Base-by-base conservation (phyloP, 805 yeast genomes). In the Candida hungchunana region DNA sequence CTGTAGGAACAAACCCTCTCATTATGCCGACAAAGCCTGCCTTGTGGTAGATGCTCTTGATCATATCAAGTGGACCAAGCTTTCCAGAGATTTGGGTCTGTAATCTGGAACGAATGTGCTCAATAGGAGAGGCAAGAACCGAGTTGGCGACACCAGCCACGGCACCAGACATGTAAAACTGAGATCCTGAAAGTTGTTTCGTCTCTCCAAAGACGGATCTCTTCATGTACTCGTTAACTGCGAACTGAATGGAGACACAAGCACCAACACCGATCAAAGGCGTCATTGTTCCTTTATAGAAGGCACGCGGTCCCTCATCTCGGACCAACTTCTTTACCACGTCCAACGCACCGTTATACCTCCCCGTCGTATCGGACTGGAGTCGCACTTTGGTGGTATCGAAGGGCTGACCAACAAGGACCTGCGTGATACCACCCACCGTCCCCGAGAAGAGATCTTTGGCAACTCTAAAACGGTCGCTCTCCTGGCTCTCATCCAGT, bases 221-320 rank as follows among this genome's bases (percentile, higher is more conserved):
- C 63, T 93, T 93, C 96, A 90, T 87, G 53, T 72, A 82, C 60
- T 93, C 97, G 55, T 89, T 89, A 24, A 87, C 95, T 30, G 96
- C 93, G 56, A 93, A 93, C 62, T 93, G 98, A 26, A 90, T 84
- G 7, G 96, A 85, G 10, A 93, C 97, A 69, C 97, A 89, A 0
- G 95, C 96, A 34, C 98, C 98, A n/a, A 90, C 86, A 10, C 98
- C 98, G 23, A 90, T 60, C 49, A 93, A 68, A 15, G 98, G 98
- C 1, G 97, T 89, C 49, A 88, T 53, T 1, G 96, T 88, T 23
- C 98, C 98, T 60, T 94, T 80, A 60, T 93, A 93, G 54, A 93
- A 86, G 0, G 94, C 98, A 24, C 64, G 40, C 6, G 79, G 73
- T 2, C 98, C 98, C 61, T 93, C 98, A 39, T 83, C 79, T 26